These are phyloP conservation scores for Spirogloea muscicola DNA, from an alignment of 139 green algal genomes.

Conservation along the genomic window DNA sequence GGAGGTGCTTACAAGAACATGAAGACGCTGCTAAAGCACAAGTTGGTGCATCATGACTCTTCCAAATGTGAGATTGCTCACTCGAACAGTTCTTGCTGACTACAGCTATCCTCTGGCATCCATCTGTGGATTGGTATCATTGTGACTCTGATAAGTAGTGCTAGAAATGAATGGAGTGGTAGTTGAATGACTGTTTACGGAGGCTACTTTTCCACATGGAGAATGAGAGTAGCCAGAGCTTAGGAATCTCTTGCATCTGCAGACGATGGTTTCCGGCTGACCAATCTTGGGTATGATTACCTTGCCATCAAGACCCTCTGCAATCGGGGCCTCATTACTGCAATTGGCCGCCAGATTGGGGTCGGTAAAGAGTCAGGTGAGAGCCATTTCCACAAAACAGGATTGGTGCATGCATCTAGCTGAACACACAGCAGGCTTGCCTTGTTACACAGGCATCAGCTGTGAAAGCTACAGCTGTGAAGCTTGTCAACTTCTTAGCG, in stretches of 20 bases:
- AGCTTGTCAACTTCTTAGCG: background rate
- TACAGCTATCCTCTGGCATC: too few species aligned
- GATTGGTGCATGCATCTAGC: too few species aligned
- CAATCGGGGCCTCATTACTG: conserved; percentile 70
- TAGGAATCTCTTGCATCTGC: too few species aligned
- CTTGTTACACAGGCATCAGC: background rate
- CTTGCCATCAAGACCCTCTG: conserved; percentile 86
- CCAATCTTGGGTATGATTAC: conserved; percentile 94
- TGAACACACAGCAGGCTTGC: background rate
- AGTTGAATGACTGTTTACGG: too few species aligned
- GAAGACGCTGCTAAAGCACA: conserved; percentile 80
- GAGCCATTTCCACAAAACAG: too few species aligned
- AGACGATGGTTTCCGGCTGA: conserved; percentile 79
- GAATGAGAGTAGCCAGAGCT: too few species aligned
- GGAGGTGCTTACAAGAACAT: conserved; percentile 79
- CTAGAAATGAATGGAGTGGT: too few species aligned
- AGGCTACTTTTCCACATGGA: too few species aligned
- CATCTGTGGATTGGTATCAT: too few species aligned
- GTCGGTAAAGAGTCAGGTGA: conserved; percentile 89
- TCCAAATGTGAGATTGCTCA: conserved; percentile 56
- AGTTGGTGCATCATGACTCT: conserved; percentile 95
- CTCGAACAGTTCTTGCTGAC: too few species aligned
- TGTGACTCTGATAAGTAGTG: too few species aligned
- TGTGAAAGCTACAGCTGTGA: background rate
- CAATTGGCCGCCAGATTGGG: conserved; percentile 88